Evolutionary conservation across 768 basidiomycete genomes (phyloP).

Genomic region (Candolleomyces eurysporus): DNA sequence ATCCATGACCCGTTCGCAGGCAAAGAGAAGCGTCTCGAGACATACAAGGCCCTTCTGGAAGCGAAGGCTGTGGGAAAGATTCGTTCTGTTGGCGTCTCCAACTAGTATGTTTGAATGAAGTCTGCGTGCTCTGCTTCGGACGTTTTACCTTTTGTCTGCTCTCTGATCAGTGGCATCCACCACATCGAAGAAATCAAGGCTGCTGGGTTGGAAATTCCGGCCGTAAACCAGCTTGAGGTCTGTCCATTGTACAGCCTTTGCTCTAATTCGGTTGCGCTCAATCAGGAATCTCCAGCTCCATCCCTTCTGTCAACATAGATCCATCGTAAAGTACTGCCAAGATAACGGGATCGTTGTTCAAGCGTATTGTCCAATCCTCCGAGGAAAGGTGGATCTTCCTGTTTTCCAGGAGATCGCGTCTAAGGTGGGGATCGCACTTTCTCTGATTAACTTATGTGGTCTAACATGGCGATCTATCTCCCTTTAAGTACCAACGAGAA

Average conservation of each 20-base stretch:
- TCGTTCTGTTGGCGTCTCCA: slow-evolving; percentile 71
- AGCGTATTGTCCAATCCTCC: slow-evolving; percentile 70
- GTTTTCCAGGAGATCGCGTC: slow-evolving; percentile 8
- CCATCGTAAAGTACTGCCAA: slow-evolving; percentile 72
- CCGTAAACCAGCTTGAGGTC: slow-evolving; percentile 79
- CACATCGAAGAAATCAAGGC: slow-evolving; percentile 69
- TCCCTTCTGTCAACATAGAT: slow-evolving; percentile 72
- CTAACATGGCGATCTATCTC: no score
- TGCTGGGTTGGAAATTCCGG: slow-evolving; percentile 57
- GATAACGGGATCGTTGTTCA: slow-evolving; percentile 55
- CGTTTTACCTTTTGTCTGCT: neutral
- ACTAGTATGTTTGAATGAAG: slow-evolving; percentile 51
- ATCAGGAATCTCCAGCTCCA: slow-evolving; percentile 47
- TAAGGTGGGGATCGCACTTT: neutral
- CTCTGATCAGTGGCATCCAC: slow-evolving; percentile 45
- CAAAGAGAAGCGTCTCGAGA: slow-evolving; percentile 57
- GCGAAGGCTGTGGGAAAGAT: slow-evolving; percentile 63
- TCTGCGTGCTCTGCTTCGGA: no score
- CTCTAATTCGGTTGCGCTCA: no score
- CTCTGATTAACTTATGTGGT: no score
- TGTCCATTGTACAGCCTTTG: neutral
- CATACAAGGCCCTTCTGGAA: slow-evolving; percentile 66
- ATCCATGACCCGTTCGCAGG: slow-evolving; percentile 71
- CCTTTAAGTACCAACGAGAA: slow-evolving; percentile 50
- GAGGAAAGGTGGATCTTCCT: slow-evolving; percentile 29